A percentile compares a stretch with the other conserved stretches of the same genome.
Evolutionary conservation across 192 early-diverging fungal genomes (phyloP).

Genomic region (Cetraspora pellucida): DNA sequence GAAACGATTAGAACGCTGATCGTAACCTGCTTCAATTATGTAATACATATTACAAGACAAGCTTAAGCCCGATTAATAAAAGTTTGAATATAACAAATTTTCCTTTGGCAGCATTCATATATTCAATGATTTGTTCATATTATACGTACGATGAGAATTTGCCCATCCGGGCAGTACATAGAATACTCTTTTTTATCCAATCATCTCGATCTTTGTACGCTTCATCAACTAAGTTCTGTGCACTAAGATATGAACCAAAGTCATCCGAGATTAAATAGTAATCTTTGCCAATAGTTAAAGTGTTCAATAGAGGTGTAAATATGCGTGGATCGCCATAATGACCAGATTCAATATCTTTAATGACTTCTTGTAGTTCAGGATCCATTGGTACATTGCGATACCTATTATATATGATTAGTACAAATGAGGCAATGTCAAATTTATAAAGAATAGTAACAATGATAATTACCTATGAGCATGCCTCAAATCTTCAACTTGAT

Average conservation of each 20-base stretch:
- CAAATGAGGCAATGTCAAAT: not conserved
- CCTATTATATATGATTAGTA: constrained; percentile 36
- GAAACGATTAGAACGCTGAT: no score
- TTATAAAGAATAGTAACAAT: not conserved
- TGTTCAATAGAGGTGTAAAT: constrained; percentile 78
- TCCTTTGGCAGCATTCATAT: no score
- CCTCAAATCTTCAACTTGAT: constrained; percentile 92
- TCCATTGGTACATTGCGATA: constrained; percentile 80
- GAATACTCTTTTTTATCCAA: constrained; percentile 91
- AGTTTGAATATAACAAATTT: no score
- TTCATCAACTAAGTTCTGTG: constrained; percentile 80
- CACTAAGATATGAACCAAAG: constrained; percentile 81
- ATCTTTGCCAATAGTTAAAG: constrained; percentile 83
- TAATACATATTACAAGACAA: no score
- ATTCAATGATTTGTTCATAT: not conserved
- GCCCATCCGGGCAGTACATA: constrained; percentile 89
- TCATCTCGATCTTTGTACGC: constrained; percentile 79
- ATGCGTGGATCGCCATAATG: constrained; percentile 81
- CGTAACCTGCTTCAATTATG: no score
- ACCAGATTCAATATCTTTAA: constrained; percentile 78
- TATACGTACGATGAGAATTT: constrained; percentile 78
- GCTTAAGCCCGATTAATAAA: no score
- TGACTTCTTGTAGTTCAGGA: constrained; percentile 75
- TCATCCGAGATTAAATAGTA: constrained; percentile 86
- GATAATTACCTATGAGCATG: constrained; percentile 75